Evolutionary conservation across 768 basidiomycete species (phyloP), one percentile per base, ranked within the genome.

Genomic region (Leucosporidium creatinivorum): DNA sequence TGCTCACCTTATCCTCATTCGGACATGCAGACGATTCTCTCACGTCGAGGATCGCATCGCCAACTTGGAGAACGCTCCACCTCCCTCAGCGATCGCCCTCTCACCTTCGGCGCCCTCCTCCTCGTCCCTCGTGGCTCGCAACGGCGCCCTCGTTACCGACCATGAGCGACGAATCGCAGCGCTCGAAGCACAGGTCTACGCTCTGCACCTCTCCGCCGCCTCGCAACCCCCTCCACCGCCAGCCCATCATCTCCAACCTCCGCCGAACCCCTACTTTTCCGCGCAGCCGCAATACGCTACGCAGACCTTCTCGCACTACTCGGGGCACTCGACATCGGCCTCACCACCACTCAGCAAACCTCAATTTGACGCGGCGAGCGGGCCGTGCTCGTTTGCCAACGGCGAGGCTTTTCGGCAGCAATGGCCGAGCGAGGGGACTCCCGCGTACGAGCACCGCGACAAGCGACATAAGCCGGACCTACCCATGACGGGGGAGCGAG

Each of bases 131-230:
- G 26, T 8, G 30, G 36, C n/a, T 30, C 17, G 17, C n/a, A 49
- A 58, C 7, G 26, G 28, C 3, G 19, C 17, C 19, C 33, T 28
- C 15, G 25, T 52, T 1, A 33, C 66, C 1, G 64, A 66, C 55
- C 70, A 72, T 61, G 70, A 72, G 39, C 63, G 66, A 4, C 56
- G 70, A 0, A 63, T 72, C 17, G 70, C 70, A 15, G 51, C 60
- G 0, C 70, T 72, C 49, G 70, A 72, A 25, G 61, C 63, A 3
- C 70, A 72, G 33, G 49, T 72, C 4, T 68, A 72, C 55, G 57
- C 64, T 3, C 54, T 72, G 1, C 70, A 72, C 49, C 51, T 68
- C 26, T 17, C 54, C 2, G 54, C 58, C 21, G 10, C 25, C n/a
- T n/a, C n/a, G n/a, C 30, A 36, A 31, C 55, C 39, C 39, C 36